phyloP scores from a whole-genome alignment of 805 yeast genomes.

The Deakozyma indianensis region DNA sequence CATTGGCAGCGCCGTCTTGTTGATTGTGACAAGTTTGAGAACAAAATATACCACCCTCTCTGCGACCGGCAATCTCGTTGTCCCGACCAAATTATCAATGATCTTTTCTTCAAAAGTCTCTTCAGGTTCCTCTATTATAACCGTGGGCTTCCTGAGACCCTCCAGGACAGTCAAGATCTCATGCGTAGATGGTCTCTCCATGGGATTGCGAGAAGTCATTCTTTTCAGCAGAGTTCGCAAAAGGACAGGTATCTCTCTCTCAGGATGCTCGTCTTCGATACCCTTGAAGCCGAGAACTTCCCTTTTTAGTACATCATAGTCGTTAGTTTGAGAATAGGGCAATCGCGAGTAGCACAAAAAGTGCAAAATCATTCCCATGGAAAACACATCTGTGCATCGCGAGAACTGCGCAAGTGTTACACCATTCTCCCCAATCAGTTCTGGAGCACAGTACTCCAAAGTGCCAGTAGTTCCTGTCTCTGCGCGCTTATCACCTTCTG shows the following conservation, averaged over 20 bases:
- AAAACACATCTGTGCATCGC: constrained; percentile 63
- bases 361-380: constrained; percentile 71
- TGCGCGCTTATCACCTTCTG: constrained; percentile 47
- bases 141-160: background rate
- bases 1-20: background rate
- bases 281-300: constrained; percentile 23
- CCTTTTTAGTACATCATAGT: constrained; percentile 18
- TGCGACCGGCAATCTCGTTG: background rate
- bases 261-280: constrained; percentile 13
- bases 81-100: background rate
- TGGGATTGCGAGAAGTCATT: constrained; percentile 25
- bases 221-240: constrained; percentile 26
- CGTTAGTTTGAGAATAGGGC: constrained; percentile 34
- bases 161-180: constrained; percentile 24
- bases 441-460: constrained; percentile 79
- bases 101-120: too few relatives aligned
- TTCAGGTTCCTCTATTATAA: background rate
- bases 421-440: constrained; percentile 28
- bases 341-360: constrained; percentile 56
- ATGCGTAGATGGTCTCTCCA: constrained; percentile 29
- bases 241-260: constrained; percentile 12
- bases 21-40: background rate
- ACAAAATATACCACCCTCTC: background rate
- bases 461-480: constrained; percentile 85
- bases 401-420: constrained; percentile 40